These are phyloP conservation scores for Straminergon stramineum DNA, from an alignment of 225 moss, liverwort and hornwort genomes.

Conservation along the genomic window DNA sequence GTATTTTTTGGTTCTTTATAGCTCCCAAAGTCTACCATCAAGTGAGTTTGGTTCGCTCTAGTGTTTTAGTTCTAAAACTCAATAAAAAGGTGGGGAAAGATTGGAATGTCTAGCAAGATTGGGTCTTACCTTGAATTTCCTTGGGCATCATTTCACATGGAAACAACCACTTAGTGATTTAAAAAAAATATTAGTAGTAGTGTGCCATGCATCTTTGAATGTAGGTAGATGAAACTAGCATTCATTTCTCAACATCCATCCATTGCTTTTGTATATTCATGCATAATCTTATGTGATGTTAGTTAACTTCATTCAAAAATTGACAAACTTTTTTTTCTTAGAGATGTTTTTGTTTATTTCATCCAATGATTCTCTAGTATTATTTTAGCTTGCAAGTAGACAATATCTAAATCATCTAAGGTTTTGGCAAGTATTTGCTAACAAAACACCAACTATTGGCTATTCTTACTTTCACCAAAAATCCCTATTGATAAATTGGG, in stretches of 20 bases:
- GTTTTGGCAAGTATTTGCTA: not conserved
- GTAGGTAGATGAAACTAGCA: no score
- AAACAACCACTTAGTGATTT: no score
- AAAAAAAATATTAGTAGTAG: not conserved
- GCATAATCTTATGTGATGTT: no score
- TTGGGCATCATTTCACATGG: no score
- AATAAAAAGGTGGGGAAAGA: not conserved
- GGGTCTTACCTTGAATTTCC: no score
- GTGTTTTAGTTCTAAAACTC: not conserved
- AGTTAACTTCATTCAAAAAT: no score
- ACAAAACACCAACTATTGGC: not conserved
- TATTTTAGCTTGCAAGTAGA: no score
- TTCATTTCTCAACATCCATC: not conserved
- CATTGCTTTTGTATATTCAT: no score
- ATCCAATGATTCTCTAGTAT: fast-evolving
- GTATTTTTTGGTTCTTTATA: not conserved
- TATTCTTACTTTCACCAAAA: not conserved
- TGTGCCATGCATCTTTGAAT: not conserved
- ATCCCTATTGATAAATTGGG: not conserved
- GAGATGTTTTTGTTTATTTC: not conserved
- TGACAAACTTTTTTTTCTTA: not conserved
- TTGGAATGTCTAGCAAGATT: not conserved
- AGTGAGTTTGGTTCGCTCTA: fast-evolving
- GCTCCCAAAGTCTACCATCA: not conserved
- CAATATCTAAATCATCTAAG: no score